phyloP scores from a whole-genome alignment of 148 eudicot species.

The Pouteria glomerata region DNA sequence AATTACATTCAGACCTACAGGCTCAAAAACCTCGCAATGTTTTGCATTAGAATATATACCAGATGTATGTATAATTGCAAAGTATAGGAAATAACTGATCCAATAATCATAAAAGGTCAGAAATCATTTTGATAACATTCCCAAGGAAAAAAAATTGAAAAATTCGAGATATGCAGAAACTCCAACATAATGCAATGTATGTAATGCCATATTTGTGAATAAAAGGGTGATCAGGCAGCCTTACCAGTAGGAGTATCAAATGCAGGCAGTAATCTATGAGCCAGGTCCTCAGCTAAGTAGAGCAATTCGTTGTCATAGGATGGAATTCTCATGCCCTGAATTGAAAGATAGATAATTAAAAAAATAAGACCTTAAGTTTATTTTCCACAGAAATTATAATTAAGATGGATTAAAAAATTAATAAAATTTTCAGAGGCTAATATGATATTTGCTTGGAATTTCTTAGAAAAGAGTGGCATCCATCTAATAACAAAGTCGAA shows the following conservation, averaged over 20 bases:
- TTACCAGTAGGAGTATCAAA: slow-evolving; percentile 99
- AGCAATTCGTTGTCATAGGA: slow-evolving; percentile 82
- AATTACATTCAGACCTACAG: no score
- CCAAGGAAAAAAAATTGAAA: background rate
- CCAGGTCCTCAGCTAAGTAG: slow-evolving; percentile 90
- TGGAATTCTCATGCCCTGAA: slow-evolving; percentile 92
- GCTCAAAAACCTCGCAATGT: no score
- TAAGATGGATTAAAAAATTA: no score
- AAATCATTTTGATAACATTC: background rate
- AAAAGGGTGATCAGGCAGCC: background rate
- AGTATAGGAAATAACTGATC: no score
- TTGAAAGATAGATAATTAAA: background rate
- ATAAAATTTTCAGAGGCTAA: no score
- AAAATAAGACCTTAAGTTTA: background rate
- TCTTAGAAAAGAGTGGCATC: no score
- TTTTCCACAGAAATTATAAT: no score
- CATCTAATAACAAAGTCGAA: no score
- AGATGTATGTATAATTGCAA: no score
- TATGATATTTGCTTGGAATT: no score
- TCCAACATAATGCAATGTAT: background rate
- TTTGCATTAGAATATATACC: no score
- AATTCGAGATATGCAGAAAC: background rate
- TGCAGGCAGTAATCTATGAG: slow-evolving; percentile 78
- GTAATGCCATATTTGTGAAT: background rate
- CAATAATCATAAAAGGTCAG: no score